These are phyloP conservation scores for Pseudogymnoascus sp. DNA, from an alignment of 2,329 filamentous ascomycete species.

Conservation along the genomic window DNA sequence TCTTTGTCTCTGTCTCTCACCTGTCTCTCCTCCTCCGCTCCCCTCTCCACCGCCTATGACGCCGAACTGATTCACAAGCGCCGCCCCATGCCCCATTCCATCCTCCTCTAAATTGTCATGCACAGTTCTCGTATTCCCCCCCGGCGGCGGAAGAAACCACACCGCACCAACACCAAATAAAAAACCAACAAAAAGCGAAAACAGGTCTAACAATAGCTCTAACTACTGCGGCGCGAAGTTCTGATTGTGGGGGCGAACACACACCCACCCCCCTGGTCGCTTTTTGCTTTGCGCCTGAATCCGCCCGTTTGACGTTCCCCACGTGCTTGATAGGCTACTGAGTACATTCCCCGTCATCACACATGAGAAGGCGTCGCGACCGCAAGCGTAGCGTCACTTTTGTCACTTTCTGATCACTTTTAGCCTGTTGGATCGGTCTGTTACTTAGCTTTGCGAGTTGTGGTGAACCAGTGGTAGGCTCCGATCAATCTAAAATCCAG, in stretches of 20 bases:
- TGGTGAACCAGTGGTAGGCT: not conserved
- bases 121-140: not conserved
- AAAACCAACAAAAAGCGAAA: not conserved
- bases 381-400: not conserved
- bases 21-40: not conserved
- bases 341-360: not conserved
- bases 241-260: not conserved
- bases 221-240: not conserved
- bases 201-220: not conserved
- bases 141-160: not conserved
- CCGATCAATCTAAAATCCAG: not conserved
- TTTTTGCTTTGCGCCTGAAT: not conserved
- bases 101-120: not conserved
- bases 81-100: not conserved
- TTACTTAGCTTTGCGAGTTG: not conserved
- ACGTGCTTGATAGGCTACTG: not conserved
- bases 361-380: not conserved
- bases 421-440: not conserved
- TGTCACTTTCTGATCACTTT: not conserved
- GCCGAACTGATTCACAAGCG: not conserved
- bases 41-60: not conserved
- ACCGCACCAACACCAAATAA: not conserved
- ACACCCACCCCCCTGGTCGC: not conserved
- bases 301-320: not conserved
- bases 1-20: not conserved